Evolutionary conservation across 495 filamentous ascomycete genomes (phyloP), one percentile per base, ranked within the genome.

Genomic region (Clavariopsis aquatica): DNA sequence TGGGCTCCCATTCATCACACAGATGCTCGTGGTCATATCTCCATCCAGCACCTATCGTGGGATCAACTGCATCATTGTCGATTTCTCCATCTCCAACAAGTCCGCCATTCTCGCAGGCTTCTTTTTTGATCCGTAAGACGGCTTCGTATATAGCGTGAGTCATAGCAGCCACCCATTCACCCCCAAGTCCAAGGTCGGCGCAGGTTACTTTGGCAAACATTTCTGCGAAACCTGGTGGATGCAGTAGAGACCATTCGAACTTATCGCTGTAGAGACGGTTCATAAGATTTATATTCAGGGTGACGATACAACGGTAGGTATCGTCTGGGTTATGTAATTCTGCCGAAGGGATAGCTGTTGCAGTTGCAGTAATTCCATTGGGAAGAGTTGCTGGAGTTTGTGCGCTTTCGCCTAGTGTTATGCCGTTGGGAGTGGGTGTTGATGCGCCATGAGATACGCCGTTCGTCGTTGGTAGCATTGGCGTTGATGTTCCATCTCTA

Each of bases 71-170:
- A 70, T 96, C 89, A 70, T 98, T 98, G 51, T 93, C 91, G 41
- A 96, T 88, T 64, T 93, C 90, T 27, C 86, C 90, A 62, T 84
- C 84, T 55, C 85, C 86, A 1, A 94, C 81, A 4, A 93, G 76
- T 13, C 91, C 90, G 57, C 91, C 92, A 65, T 89, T 88, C 70
- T 96, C 93, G 75, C 90, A 94, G 2, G 93, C 90, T 72, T 98
- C 95, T 74, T 98, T 99, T 78, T 97, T 98, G 41, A 95, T 81
- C 49, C 89, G 88, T 41, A 98, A 78, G 0, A 93, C 92, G 7
- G 94, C 92, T 77, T 99, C 94, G 76, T 98, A 97, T 64, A 99
- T 97, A 10, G 91, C 94, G 72, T 97, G 93, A 19, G 95, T 87
- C 77, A 99, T 89, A 34, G 92, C 90, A 2, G 91, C 89, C 7